These are phyloP conservation scores for Hymenoscyphus linearis DNA, from an alignment of 2,329 filamentous ascomycete species.

Conservation along the genomic window DNA sequence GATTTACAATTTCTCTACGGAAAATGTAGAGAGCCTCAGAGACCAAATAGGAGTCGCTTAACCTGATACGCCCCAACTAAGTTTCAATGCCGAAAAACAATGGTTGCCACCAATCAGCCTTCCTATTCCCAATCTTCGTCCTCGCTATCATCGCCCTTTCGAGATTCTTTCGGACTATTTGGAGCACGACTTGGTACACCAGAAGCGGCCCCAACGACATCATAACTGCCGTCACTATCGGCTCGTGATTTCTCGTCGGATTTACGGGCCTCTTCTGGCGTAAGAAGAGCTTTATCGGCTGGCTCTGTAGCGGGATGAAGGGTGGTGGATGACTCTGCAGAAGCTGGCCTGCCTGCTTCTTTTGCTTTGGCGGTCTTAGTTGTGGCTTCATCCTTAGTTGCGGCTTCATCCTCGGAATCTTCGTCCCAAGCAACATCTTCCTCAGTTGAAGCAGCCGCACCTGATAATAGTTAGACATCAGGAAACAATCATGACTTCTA, in stretches of 20 bases:
- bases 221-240: conserved; percentile 94
- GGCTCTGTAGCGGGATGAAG: conserved; percentile 47
- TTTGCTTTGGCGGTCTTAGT: conserved; percentile 33
- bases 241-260: conserved; percentile 87
- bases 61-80: conserved; percentile 3
- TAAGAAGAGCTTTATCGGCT: conserved; percentile 39
- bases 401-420: conserved; percentile 63
- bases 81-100: not conserved
- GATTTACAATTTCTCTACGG: conserved; percentile 1
- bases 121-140: conserved; percentile 71
- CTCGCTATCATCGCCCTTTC: conserved; percentile 58
- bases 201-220: conserved; percentile 76
- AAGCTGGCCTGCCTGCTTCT: conserved; percentile 40
- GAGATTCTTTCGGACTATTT: conserved; percentile 54
- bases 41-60: not conserved
- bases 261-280: conserved; percentile 60
- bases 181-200: conserved; percentile 75
- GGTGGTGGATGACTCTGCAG: conserved; percentile 54
- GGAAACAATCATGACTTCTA: conserved; percentile 1
- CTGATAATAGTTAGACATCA: conserved; percentile 23
- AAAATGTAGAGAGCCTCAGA: not conserved
- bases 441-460: conserved; percentile 59
- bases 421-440: conserved; percentile 59
- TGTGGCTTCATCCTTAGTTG: conserved; percentile 52
- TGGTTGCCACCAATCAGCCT: conserved; percentile 1